Evolutionary conservation across 176 grass and related monocot genomes (phyloP), one percentile per base, ranked within the genome.

Genomic region (Oryza glumipatula): DNA sequence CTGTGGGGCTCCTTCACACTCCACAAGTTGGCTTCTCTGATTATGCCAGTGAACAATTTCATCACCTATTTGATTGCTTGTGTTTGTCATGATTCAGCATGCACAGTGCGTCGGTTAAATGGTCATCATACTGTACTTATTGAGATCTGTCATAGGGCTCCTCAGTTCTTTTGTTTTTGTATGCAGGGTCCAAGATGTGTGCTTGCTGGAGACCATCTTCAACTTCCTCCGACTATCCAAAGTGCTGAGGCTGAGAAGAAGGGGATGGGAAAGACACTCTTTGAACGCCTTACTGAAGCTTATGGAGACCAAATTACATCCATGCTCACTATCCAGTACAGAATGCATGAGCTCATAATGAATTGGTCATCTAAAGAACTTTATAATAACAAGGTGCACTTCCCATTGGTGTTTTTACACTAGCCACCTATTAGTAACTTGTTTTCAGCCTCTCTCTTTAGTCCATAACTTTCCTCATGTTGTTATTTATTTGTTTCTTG

Each of bases 311-410:
- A 95, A 81, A 90, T 95, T 79, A 98, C 84, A 73, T 93, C 70
- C 61, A 98, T 95, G 96, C 96, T 98, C 35, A 95, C 87, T 85
- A 80, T 91, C 78, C 96, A 95, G 77, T 98, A 98, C 84, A 90
- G 96, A 76, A 95, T 98, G 96, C 96, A 98, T 22, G 89, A 95
- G 38, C 87, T 90, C 54, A 94, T 98, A 71, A 98, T 98, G 96
- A 92, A 82, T 72, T 98, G 96, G 96, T 95, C 93, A 74, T 98
- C 96, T 10, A 91, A 98, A 87, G 96, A 98, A 95, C 93, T 98
- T 84, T 95, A 98, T 71, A 77, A 88, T 79, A 88, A 90, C 82
- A 98, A 98, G 96, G 96, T 94, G 22, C 78, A 63, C 22, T 71
- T 86, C 60, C 77, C 26, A 5, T 74, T 74, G 69, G 4, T 68